These are phyloP conservation scores for Apiospora saccharicola DNA, from an alignment of 2,329 filamentous ascomycete genomes.

Conservation along the genomic window DNA sequence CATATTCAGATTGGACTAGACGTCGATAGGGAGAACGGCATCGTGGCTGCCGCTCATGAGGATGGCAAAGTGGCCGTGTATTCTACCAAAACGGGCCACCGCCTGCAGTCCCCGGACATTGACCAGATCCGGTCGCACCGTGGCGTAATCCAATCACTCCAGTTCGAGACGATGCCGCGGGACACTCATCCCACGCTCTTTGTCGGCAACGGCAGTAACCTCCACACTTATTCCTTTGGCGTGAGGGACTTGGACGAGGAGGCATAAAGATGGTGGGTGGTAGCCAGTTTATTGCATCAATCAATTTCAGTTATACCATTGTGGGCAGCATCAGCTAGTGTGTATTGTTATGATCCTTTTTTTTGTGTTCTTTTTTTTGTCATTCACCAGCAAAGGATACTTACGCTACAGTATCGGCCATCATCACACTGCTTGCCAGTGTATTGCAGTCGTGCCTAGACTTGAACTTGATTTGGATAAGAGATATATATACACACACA, in stretches of 20 bases:
- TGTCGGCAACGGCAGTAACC: constrained; percentile 45
- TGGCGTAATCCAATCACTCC: constrained; percentile 50
- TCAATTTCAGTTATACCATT: not conserved
- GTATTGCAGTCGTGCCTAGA: not conserved
- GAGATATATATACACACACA: not conserved
- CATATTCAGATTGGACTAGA: constrained; percentile 61
- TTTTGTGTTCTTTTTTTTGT: too few relatives aligned
- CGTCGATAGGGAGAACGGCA: constrained; percentile 52
- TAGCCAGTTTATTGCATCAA: not conserved
- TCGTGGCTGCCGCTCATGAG: constrained; percentile 63
- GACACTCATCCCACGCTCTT: constrained; percentile 58
- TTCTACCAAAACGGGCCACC: constrained; percentile 54
- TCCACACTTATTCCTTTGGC: constrained; percentile 57
- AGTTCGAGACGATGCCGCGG: constrained; percentile 53
- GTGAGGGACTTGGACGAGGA: constrained; percentile 44
- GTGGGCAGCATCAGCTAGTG: not conserved
- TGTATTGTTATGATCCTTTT: not conserved
- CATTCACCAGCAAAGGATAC: not conserved
- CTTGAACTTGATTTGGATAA: not conserved
- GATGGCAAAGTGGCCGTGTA: constrained; percentile 57
- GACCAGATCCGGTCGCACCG: constrained; percentile 28
- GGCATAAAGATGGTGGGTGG: constrained; percentile 33
- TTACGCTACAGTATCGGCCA: too few relatives aligned
- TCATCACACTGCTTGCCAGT: too few relatives aligned
- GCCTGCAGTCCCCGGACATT: constrained; percentile 40